Conservation (phyloP, 805 yeast species). For the Wickerhamomyces canadensis region DNA sequence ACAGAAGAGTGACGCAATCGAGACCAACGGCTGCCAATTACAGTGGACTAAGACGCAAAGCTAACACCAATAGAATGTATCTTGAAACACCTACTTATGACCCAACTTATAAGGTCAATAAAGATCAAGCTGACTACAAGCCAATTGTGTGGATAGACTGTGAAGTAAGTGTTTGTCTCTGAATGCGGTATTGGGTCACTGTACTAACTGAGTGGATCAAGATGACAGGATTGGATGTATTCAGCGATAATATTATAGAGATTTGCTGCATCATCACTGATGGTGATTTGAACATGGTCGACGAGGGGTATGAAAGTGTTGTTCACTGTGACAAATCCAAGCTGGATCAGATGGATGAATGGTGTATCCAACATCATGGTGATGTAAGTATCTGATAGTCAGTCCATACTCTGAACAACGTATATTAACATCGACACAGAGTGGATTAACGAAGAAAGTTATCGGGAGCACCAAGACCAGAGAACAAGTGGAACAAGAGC, state of each 20-base stretch:
- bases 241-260: constrained; percentile 81
- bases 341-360: constrained; percentile 73
- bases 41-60: background rate
- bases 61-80: constrained; percentile 3
- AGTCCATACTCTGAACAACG: too few species aligned
- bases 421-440: too few species aligned
- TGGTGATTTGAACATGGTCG: constrained; percentile 66
- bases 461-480: constrained; percentile 47
- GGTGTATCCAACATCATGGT: constrained; percentile 86
- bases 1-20: background rate
- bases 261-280: constrained; percentile 89
- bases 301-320: constrained; percentile 78
- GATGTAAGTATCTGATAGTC: constrained; percentile 10
- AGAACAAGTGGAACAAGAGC: constrained; percentile 57
- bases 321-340: constrained; percentile 58
- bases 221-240: constrained; percentile 92
- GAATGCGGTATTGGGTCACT: background rate
- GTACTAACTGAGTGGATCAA: constrained; percentile 4
- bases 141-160: constrained; percentile 93
- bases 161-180: constrained; percentile 37
- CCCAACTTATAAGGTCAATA: constrained; percentile 7
- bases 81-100: constrained; percentile 17
- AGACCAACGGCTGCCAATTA: background rate
- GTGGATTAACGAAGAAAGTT: constrained; percentile 75
- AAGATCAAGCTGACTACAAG: constrained; percentile 16